phyloP scores from a whole-genome alignment of 208 protist species.

The Acanthamoeba royreba region DNA sequence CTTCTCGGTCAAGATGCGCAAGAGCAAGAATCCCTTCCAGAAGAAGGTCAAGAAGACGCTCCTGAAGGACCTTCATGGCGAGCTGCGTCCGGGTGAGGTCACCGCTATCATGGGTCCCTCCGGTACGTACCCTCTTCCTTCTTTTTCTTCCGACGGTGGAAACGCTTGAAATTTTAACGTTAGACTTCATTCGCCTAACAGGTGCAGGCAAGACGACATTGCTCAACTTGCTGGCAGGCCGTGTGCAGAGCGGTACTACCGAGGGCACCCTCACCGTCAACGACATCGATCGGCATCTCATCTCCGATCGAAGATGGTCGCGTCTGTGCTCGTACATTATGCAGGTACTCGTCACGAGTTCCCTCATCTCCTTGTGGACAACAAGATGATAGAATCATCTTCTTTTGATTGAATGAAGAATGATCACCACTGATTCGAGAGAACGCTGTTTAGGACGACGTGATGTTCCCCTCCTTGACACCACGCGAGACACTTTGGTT shows the following conservation, averaged over 20 bases:
- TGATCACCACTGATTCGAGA: not conserved
- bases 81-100: not conserved
- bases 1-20: not conserved
- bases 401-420: not conserved
- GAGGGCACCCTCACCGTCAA: conserved; percentile 14
- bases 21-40: not conserved
- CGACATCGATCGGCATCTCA: not conserved
- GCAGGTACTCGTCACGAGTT: no score
- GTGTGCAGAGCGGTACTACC: not conserved
- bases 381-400: no score
- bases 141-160: no score
- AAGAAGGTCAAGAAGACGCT: not conserved
- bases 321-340: conserved; percentile 39
- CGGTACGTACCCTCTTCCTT: no score
- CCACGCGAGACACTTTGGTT: conserved; percentile 21
- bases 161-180: no score
- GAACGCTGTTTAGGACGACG: not conserved
- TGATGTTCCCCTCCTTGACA: not conserved
- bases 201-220: conserved; percentile 37
- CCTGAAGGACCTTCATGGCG: not conserved
- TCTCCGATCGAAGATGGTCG: not conserved
- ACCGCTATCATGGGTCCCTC: conserved; percentile 24
- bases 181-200: no score
- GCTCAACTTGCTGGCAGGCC: conserved; percentile 12
- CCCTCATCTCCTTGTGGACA: no score